phyloP scores from a whole-genome alignment of 2,329 filamentous ascomycete species.

The Bisporella sp. region DNA sequence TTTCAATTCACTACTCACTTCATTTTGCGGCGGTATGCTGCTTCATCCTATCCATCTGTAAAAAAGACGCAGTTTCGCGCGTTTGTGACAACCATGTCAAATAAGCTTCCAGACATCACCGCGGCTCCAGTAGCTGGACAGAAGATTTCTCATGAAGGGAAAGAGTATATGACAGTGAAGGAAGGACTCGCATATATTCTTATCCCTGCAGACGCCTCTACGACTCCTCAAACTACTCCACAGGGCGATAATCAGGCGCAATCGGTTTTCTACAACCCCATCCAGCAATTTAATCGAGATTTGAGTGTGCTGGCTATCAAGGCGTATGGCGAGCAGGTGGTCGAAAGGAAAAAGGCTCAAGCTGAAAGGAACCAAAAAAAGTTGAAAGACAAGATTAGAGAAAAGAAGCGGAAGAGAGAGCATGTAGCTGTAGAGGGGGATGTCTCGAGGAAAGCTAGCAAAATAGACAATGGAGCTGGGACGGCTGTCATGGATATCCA shows the following conservation, averaged over 20 bases:
- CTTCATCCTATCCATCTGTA: neutral
- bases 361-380: constrained; percentile 34
- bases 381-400: constrained; percentile 29
- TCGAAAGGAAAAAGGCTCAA: constrained; percentile 38
- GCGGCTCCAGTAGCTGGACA: constrained; percentile 24
- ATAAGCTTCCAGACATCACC: constrained; percentile 18
- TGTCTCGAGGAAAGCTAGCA: constrained; percentile 28
- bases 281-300: constrained; percentile 98
- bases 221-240: constrained; percentile 34
- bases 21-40: neutral
- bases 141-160: constrained; percentile 36
- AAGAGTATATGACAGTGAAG: constrained; percentile 52
- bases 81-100: neutral
- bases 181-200: constrained; percentile 65
- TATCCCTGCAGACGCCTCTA: constrained; percentile 46
- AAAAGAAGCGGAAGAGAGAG: constrained; percentile 42
- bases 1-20: too few relatives aligned
- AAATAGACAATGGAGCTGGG: constrained; percentile 13
- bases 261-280: constrained; percentile 97
- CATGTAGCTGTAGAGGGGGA: constrained; percentile 25
- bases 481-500: neutral
- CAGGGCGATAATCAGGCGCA: constrained; percentile 53
- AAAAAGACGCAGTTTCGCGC: neutral
- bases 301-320: constrained; percentile 88
- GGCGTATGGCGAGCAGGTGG: constrained; percentile 68